Evolutionary conservation across 225 moss, liverwort and hornwort species (phyloP), one percentile per base, ranked within the genome.

Genomic region (Climacium dendroides): DNA sequence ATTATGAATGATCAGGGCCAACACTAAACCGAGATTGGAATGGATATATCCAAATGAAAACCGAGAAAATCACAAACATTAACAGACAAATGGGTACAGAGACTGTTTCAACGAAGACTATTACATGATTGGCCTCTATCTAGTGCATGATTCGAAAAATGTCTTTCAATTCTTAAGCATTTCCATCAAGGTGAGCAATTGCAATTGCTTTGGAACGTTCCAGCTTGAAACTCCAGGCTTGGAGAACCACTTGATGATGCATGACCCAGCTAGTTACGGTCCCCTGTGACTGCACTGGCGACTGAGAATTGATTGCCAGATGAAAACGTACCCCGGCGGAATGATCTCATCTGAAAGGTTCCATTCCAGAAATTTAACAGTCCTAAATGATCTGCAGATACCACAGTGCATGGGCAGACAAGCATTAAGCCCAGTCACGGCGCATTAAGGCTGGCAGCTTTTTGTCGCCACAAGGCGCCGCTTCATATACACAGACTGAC

Each of bases 391-490:
- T 63, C 69, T 76, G 60, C 81, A 76, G 54, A 61, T 45, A n/a
- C 34, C 43, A 70, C 79, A 53, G 86, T 45, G n/a, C 80, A 58
- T 70, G 63, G 39, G 74, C 72, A 83, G 66, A 65, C 24, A 67
- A 80, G 80, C 60, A 72, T 66, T 66, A 83, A 83, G 80, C 80
- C 67, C 84, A 74, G 91, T 84, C 88, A 88, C 88, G 83, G 91
- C 87, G 80, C 87, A 77, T 87, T 77, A 91, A 89, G 87, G 84
- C 87, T 87, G 81, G 85, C 89, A 89, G 91, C 87, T 87, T 91
- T 87, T 50, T 91, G 89, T 80, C 77, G 87, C 81, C 81, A 65
- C 86, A 74, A 86, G 79, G 71, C 83, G 79, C 78, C 85, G 88
- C 67, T 60, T 91, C 84, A 69, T 59, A 63, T 81, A 62, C 10